Evolutionary conservation across 2,329 filamentous ascomycete genomes (phyloP).

Genomic region (Xylariomycetidae sp.): DNA sequence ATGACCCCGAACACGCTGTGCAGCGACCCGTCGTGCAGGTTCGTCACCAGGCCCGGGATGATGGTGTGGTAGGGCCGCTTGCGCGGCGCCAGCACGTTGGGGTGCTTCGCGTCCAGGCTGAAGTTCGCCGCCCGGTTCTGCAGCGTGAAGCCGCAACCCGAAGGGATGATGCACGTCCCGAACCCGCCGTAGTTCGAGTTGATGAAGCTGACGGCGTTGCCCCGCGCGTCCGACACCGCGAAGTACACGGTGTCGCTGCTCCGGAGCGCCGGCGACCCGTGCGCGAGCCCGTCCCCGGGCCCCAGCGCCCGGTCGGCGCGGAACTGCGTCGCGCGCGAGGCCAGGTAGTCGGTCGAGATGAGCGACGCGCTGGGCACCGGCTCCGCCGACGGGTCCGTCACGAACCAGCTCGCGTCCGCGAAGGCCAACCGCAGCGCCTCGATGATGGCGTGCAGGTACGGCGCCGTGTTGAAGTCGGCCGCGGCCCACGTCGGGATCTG

Average conservation of each 20-base stretch:
- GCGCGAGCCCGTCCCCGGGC: constrained; percentile 53
- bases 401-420: constrained; percentile 84
- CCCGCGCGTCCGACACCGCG: constrained; percentile 70
- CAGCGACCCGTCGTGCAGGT: constrained; percentile 65
- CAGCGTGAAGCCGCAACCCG: constrained; percentile 83
- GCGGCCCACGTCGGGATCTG: constrained; percentile 67
- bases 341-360: constrained; percentile 69
- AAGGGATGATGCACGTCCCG: constrained; percentile 80
- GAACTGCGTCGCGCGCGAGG: constrained; percentile 60
- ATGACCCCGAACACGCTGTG: constrained; percentile 92
- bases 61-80: constrained; percentile 98
- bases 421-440: constrained; percentile 88
- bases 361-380: constrained; percentile 67
- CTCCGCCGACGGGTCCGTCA: constrained; percentile 73
- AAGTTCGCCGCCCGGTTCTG: constrained; percentile 94
- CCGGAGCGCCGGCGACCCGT: constrained; percentile 76
- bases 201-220: constrained; percentile 94
- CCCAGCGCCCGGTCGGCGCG: constrained; percentile 46
- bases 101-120: constrained; percentile 63
- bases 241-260: constrained; percentile 96
- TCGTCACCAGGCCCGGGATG: constrained; percentile 87
- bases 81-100: constrained; percentile 72
- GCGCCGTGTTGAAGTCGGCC: constrained; percentile 73
- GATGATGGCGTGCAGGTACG: constrained; percentile 81
- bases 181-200: constrained; percentile 92